Percentiles rank a stretch among this genome's conserved stretches.
phyloP scores from a whole-genome alignment of 345 rosid species.

The Pelargonium nanum region DNA sequence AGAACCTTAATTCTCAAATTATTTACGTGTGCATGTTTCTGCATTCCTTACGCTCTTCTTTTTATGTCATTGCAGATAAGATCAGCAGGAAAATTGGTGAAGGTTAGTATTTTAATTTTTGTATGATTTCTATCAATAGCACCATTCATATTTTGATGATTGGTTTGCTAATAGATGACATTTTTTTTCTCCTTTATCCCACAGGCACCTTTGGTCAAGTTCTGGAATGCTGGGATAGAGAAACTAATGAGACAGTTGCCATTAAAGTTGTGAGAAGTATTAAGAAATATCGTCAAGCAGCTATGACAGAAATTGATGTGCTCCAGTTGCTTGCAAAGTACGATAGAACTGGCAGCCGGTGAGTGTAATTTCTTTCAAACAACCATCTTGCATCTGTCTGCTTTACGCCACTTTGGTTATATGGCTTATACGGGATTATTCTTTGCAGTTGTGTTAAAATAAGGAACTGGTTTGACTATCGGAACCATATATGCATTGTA shows the following conservation, averaged over 20 bases:
- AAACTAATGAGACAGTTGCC: constrained; percentile 50
- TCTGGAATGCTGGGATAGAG: constrained; percentile 70
- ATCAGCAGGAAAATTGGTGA: constrained; percentile 61
- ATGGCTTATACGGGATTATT: constrained; percentile 19
- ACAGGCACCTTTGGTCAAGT: constrained; percentile 76
- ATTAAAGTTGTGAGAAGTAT: constrained; percentile 56
- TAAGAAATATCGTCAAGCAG: constrained; percentile 60
- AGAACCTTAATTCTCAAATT: background rate
- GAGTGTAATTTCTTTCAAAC: constrained; percentile 14
- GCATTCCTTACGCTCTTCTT: constrained; percentile 5
- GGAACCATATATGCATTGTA: constrained; percentile 60
- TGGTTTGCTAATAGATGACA: background rate
- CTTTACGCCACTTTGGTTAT: constrained; percentile 7
- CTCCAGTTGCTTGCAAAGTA: constrained; percentile 48
- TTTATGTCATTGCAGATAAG: constrained; percentile 36
- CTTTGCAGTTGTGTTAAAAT: constrained; percentile 58
- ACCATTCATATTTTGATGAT: background rate
- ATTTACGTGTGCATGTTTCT: constrained; percentile 1
- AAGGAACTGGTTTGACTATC: constrained; percentile 57
- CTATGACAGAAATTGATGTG: constrained; percentile 54
- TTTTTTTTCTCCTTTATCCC: background rate
- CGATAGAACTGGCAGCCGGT: constrained; percentile 47
- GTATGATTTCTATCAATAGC: background rate
- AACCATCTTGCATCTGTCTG: constrained; percentile 2
- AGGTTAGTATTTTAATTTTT: constrained; percentile 27